phyloP scores from a whole-genome alignment of 306 rosid species.

The Rubus idaeus region DNA sequence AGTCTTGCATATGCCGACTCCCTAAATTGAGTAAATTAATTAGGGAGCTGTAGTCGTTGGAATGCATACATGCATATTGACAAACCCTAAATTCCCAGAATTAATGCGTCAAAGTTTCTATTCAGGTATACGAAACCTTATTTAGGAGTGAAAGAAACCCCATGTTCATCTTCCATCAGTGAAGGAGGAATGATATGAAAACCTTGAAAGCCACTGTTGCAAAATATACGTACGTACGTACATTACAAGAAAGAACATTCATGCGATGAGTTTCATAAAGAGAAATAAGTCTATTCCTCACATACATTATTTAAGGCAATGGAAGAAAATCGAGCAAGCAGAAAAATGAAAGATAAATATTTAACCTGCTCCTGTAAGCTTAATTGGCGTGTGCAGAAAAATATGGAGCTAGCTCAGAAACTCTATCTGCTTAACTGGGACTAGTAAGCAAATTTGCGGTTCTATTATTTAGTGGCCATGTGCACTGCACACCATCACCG shows the following conservation, averaged over 20 bases:
- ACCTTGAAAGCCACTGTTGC: neutral
- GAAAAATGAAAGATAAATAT: neutral
- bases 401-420: too few relatives aligned
- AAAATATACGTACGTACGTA: neutral
- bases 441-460: too few relatives aligned
- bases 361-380: neutral
- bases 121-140: neutral
- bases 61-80: too few relatives aligned
- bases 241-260: neutral
- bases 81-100: too few relatives aligned
- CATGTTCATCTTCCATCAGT: neutral
- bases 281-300: neutral
- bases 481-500: too few relatives aligned
- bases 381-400: too few relatives aligned
- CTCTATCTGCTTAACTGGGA: too few relatives aligned
- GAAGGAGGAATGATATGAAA: neutral
- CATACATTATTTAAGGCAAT: neutral
- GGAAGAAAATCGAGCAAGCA: neutral
- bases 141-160: neutral
- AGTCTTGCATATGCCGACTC: too few relatives aligned
- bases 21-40: too few relatives aligned
- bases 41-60: too few relatives aligned
- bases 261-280: neutral
- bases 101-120: too few relatives aligned
- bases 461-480: too few relatives aligned